Evolutionary conservation across 352 stramenopile genomes (phyloP), one percentile per base, ranked within the genome.

Genomic region (Labyrinthula sp.): DNA sequence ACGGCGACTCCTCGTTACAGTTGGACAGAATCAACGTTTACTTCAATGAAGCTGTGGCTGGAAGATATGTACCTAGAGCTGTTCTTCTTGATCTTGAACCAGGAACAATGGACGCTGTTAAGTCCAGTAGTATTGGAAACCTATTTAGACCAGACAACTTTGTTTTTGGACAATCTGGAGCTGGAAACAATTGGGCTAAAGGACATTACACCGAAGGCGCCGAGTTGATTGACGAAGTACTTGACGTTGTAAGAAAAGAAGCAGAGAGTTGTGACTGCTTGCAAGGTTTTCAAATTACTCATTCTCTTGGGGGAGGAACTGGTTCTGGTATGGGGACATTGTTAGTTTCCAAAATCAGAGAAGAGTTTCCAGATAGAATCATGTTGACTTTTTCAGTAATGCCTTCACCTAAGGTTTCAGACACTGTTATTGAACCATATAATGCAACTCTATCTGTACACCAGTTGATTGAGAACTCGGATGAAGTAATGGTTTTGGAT

Each of bases 141-240:
- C 76, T 98, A 38, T 98, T 97, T 71, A 77, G 86, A 45, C 87
- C 87, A 17, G 87, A 97, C 67, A 96, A 98, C 73, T 96, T 97
- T 60, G 83, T 98, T 25, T 96, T 95, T 68, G 88, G 85, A 43
- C 82, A 95, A 64, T 93, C 77, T 29, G 87, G 86, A 59, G 87
- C 84, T 29, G 86, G 86, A 68, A 98, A 92, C 73, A 92, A 97
- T 73, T 98, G 88, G 88, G 89, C 89, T 66, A 96, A 97, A 72
- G 89, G 89, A 56, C 88, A 97, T 68, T 98, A 97, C 71, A 97
- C 88, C 18, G 84, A 97, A 63, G 87, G 88, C 49, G 84, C 85
- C 2, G 88, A 98, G 71, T 67, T 96, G 9, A 92, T 97, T 37
- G 89, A 98, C 67, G 84, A 78, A 27, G 82, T 96, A 26, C 79